A percentile compares a stretch with the other conserved stretches of the same genome.
Evolutionary conservation across 768 basidiomycete genomes (phyloP).

Genomic region (Boletus reticulatus): DNA sequence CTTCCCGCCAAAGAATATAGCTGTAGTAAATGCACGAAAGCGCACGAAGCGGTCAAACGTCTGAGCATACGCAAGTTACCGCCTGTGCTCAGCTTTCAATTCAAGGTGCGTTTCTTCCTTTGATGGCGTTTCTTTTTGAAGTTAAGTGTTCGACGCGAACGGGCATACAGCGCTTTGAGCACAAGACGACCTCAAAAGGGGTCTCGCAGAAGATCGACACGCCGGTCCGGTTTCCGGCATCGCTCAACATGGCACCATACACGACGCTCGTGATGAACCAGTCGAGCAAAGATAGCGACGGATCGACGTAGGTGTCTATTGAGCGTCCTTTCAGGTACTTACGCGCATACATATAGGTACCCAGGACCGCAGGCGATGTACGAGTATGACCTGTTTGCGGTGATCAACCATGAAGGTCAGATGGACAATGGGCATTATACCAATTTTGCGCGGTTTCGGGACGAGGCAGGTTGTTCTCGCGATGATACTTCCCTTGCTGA

Average conservation of each 20-base stretch:
- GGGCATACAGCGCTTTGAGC: conserved; percentile 78
- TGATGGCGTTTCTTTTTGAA: background rate
- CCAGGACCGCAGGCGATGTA: conserved; percentile 68
- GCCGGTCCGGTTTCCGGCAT: conserved; percentile 76
- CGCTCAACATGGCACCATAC: conserved; percentile 86
- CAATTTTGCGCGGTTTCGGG: conserved; percentile 77
- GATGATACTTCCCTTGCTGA: background rate
- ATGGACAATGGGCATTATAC: conserved; percentile 96
- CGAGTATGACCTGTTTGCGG: conserved; percentile 89
- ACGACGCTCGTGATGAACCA: conserved; percentile 62
- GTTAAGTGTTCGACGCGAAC: background rate
- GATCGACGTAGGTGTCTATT: conserved; percentile 23
- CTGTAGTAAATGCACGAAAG: conserved; percentile 78
- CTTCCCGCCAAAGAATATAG: conserved; percentile 80
- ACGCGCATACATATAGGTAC: conserved; percentile 29
- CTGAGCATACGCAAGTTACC: conserved; percentile 84
- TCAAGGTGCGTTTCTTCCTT: conserved; percentile 55
- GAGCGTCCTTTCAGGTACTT: background rate
- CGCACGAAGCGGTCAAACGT: conserved; percentile 79
- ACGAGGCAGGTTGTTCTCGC: conserved; percentile 60
- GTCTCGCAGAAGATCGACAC: conserved; percentile 84
- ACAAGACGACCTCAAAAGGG: conserved; percentile 69
- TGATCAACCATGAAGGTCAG: conserved; percentile 93
- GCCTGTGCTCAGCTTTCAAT: conserved; percentile 88
- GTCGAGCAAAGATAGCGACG: conserved; percentile 42